Percentiles rank a stretch among this genome's conserved stretches.
phyloP scores from a whole-genome alignment of 2,329 filamentous ascomycete species.

The Chaetomium olivaceum region DNA sequence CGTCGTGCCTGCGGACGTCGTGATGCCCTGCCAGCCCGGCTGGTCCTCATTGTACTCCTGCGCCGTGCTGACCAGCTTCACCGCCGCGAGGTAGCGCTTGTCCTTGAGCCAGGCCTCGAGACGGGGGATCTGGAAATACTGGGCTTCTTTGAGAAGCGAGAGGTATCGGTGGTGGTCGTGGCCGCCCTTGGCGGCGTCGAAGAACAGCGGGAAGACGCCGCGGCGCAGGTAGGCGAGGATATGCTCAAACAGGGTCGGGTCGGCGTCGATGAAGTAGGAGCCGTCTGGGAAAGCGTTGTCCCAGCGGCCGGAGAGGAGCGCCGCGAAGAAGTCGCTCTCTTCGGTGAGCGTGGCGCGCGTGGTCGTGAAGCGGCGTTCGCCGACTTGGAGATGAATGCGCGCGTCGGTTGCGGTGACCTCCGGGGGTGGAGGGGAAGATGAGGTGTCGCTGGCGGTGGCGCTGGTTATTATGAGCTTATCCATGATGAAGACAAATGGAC shows the following conservation, averaged over 20 bases:
- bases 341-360: neutral
- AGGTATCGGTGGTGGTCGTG: neutral
- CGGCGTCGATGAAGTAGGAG: neutral
- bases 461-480: too few species aligned
- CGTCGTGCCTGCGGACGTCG: neutral
- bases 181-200: too few species aligned
- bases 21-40: neutral
- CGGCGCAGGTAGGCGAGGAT: neutral
- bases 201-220: neutral
- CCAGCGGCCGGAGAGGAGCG: neutral
- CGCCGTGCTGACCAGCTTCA: neutral
- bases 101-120: neutral
- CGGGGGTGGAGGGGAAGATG: too few species aligned
- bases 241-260: neutral
- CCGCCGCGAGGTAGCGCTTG: neutral
- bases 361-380: neutral
- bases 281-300: neutral
- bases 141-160: neutral
- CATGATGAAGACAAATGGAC: too few species aligned
- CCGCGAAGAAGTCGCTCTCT: neutral
- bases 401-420: neutral
- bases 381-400: neutral
- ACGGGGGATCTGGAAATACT: neutral
- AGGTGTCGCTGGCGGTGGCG: too few species aligned
- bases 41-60: neutral